These are phyloP conservation scores for Brassica rapa DNA, from an alignment of 345 rosid genomes.

Conservation along the genomic window DNA sequence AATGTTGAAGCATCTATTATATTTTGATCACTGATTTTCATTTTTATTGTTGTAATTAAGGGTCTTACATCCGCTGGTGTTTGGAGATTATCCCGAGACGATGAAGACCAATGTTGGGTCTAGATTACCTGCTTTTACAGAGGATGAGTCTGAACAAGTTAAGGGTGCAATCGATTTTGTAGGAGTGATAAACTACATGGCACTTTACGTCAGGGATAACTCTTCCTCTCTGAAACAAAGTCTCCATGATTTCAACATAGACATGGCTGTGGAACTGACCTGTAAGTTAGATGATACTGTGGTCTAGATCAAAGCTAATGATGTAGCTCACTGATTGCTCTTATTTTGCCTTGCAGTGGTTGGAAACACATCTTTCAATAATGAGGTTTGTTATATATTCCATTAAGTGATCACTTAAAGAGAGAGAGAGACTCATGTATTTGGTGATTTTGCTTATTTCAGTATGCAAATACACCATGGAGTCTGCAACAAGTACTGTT, in stretches of 20 bases:
- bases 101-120: slow-evolving; percentile 67
- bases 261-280: slow-evolving; percentile 15
- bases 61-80: slow-evolving; percentile 78
- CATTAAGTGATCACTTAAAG: not conserved
- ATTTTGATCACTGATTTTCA: not conserved
- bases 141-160: slow-evolving; percentile 53
- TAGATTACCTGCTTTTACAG: slow-evolving; percentile 67
- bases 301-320: not conserved
- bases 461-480: slow-evolving; percentile 46
- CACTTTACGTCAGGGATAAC: slow-evolving; percentile 54
- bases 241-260: slow-evolving; percentile 10
- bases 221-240: slow-evolving; percentile 11
- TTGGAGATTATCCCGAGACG: slow-evolving; percentile 80
- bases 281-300: slow-evolving; percentile 2
- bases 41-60: slow-evolving; percentile 33
- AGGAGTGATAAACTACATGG: slow-evolving; percentile 83
- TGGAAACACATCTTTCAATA: not conserved
- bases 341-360: slow-evolving; percentile 4
- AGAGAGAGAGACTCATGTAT: not conserved
- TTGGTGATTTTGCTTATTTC: slow-evolving; percentile 15
- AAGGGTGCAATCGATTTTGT: slow-evolving; percentile 82
- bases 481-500: slow-evolving; percentile 36
- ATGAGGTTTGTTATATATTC: slow-evolving; percentile 18
- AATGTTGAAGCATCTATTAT: not conserved
- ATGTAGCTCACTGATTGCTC: slow-evolving; percentile 11